Evolutionary conservation across 164 flowering plant species (phyloP), one percentile per base, ranked within the genome.

Genomic region (Berberis vulgaris): DNA sequence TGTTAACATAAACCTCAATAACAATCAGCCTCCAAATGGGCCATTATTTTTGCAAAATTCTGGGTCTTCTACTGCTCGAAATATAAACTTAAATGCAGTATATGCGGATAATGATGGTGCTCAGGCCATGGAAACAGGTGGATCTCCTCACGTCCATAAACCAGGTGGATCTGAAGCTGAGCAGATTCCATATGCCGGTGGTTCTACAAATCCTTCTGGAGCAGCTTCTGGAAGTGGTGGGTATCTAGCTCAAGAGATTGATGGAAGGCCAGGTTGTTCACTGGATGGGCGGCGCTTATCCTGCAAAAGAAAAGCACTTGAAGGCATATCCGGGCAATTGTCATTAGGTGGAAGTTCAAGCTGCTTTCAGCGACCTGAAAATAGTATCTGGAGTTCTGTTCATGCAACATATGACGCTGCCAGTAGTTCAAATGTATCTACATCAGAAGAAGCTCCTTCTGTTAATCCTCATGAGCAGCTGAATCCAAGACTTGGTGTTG

Each of bases 231-330:
- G 76, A 54, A 71, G 70, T 75, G 70, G 69, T 69, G 83, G 85
- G 46, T 73, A 61, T 68, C 42, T 74, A 40, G 59, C 63, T 49
- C 86, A 72, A 57, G 85, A 76, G 39, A 74, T 67, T 72, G 78
- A 76, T 72, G 77, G 74, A 38, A 76, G 94, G 65, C 79, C 82
- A 64, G 83, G 78, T 66, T 62, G 74, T 74, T 78, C 84, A n/a
- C 10, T 74, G 70, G 96, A 86, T 47, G 78, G 77, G 61, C 79
- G 88, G 0, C 91, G 82, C 11, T 61, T 81, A 41, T 78, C 92
- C 58, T 75, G 86, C 73, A 91, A 88, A 75, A 81, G 97, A 65
- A 91, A 91, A 74, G 77, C 84, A 41, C 59, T 81, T 72, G 97
- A 88, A 59, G 89, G 79, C 54, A 71, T 64, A 72, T 71, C 73